A percentile compares a stretch with the other conserved stretches of the same genome.
Conservation (phyloP, 2,329 filamentous ascomycete genomes). For the Rutstroemia sydowiana region DNA sequence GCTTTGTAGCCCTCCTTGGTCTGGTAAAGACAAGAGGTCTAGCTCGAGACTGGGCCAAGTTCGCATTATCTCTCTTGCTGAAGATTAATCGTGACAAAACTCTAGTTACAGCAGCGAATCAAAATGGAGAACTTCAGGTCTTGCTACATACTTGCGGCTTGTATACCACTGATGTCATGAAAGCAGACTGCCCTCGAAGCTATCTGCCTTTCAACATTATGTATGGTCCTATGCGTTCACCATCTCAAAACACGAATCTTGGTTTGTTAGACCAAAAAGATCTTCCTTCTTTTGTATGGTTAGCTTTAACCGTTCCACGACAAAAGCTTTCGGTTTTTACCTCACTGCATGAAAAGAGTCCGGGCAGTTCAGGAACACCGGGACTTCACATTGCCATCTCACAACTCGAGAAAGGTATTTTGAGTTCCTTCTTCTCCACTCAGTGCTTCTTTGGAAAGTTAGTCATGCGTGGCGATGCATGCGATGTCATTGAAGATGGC, state of each 20-base stretch:
- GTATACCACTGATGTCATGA: neutral
- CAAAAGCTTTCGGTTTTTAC: neutral
- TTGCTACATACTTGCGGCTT: neutral
- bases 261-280: neutral
- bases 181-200: neutral
- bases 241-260: neutral
- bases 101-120: neutral
- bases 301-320: slow-evolving; percentile 9
- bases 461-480: neutral
- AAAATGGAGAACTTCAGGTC: neutral
- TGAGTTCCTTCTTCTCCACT: neutral
- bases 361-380: neutral
- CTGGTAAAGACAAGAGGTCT: neutral
- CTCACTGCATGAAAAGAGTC: neutral
- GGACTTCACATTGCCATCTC: neutral
- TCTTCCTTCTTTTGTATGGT: slow-evolving; percentile 6
- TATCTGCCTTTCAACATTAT: neutral
- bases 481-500: neutral
- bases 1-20: neutral
- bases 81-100: neutral
- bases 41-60: neutral
- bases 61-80: neutral
- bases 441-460: slow-evolving; percentile 3
- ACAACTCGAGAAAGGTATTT: neutral
- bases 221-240: neutral